A percentile compares a stretch with the other conserved stretches of the same genome.
Conservation (phyloP, 495 filamentous ascomycete species). For the Viridothelium virens region DNA sequence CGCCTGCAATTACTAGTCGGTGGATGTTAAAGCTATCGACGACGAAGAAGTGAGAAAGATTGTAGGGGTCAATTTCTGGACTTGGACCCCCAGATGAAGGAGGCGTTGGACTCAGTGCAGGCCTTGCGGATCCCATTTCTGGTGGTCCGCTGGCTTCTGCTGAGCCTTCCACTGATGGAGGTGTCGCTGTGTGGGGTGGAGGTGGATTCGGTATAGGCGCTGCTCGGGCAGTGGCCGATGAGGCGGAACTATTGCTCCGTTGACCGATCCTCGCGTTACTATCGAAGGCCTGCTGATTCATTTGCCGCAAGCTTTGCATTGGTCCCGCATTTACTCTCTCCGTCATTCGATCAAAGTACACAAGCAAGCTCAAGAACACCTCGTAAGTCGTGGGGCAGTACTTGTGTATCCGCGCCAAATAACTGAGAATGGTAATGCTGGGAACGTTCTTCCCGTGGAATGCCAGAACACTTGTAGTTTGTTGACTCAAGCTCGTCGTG, state of each 20-base stretch:
- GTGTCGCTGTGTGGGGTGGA: slow-evolving; percentile 24
- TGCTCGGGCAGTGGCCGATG: slow-evolving; percentile 20
- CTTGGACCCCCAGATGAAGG: slow-evolving; percentile 7
- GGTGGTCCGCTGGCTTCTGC: slow-evolving; percentile 33
- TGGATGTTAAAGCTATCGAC: slow-evolving; percentile 99
- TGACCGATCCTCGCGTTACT: slow-evolving; percentile 22
- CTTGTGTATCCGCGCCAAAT: slow-evolving; percentile 93
- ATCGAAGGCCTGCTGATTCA: slow-evolving; percentile 34
- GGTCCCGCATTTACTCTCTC: slow-evolving; percentile 81
- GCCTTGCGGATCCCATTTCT: slow-evolving; percentile 24
- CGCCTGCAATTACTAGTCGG: slow-evolving; percentile 89
- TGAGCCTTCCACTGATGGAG: slow-evolving; percentile 31
- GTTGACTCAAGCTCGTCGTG: slow-evolving; percentile 57
- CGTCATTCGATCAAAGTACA: slow-evolving; percentile 99
- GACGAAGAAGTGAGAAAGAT: slow-evolving; percentile 78
- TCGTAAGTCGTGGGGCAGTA: slow-evolving; percentile 99
- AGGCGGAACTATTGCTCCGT: slow-evolving; percentile 24
- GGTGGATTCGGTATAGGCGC: slow-evolving; percentile 21
- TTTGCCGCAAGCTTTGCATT: slow-evolving; percentile 42
- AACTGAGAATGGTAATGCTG: slow-evolving; percentile 93
- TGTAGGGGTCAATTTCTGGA: slow-evolving; percentile 45
- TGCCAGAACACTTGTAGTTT: slow-evolving; percentile 88
- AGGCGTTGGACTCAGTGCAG: slow-evolving; percentile 26
- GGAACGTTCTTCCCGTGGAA: slow-evolving; percentile 99
- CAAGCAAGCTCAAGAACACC: slow-evolving; percentile 87